A percentile compares a stretch with the other conserved stretches of the same genome.
Evolutionary conservation across 306 rosid species (phyloP).

Genomic region (Begonia masoniana): DNA sequence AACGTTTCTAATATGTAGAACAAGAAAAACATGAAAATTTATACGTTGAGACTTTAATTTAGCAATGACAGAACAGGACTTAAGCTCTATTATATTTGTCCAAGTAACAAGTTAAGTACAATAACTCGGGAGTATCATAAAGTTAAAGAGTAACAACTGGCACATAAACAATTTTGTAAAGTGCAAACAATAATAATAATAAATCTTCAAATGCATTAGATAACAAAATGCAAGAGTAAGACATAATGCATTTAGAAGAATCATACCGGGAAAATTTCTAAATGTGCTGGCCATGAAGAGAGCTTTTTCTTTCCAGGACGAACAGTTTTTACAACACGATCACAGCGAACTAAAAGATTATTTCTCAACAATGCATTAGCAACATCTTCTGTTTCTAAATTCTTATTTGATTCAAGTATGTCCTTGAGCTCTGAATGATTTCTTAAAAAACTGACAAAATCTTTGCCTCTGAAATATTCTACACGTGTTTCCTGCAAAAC

Average conservation of each 20-base stretch:
- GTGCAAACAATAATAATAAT: too few relatives aligned
- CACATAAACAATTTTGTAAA: too few relatives aligned
- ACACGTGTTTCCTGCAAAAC: constrained; percentile 94
- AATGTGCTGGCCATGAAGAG: constrained; percentile 97
- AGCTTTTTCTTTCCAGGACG: constrained; percentile 95
- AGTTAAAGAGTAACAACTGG: too few relatives aligned
- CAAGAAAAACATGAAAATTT: too few relatives aligned
- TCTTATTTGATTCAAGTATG: constrained; percentile 56
- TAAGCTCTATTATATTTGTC: too few relatives aligned
- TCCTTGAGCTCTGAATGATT: constrained; percentile 78
- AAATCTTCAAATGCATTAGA: too few relatives aligned
- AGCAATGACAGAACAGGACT: too few relatives aligned
- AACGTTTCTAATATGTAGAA: too few relatives aligned
- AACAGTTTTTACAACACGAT: constrained; percentile 87
- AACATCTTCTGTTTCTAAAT: constrained; percentile 68
- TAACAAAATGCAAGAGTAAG: too few relatives aligned
- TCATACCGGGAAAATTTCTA: constrained; percentile 80
- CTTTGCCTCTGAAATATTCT: constrained; percentile 94
- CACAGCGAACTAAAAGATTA: constrained; percentile 86
- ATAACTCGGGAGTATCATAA: too few relatives aligned
- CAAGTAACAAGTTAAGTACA: too few relatives aligned
- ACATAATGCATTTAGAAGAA: not conserved
- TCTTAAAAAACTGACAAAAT: constrained; percentile 67
- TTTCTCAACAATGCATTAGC: constrained; percentile 54
- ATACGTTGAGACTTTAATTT: too few relatives aligned